These are phyloP conservation scores for Talaromyces proteolyticus DNA, from an alignment of 495 filamentous ascomycete species.

Conservation along the genomic window DNA sequence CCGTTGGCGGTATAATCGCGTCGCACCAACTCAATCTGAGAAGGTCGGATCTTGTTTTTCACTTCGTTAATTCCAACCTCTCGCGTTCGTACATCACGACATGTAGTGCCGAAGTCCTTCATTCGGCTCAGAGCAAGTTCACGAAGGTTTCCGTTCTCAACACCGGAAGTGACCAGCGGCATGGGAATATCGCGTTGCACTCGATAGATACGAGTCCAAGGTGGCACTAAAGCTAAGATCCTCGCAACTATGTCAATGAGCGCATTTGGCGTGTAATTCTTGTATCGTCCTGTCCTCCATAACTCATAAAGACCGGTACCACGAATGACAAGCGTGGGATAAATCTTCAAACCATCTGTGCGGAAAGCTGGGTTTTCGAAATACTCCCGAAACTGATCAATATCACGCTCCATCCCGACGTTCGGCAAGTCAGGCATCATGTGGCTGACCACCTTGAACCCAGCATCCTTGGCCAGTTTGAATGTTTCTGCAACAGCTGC, in stretches of 20 bases:
- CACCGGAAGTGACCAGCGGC: slow-evolving; percentile 93
- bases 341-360: slow-evolving; percentile 98
- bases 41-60: slow-evolving; percentile 94
- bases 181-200: slow-evolving; percentile 98
- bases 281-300: slow-evolving; percentile 94
- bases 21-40: slow-evolving; percentile 93
- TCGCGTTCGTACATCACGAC: slow-evolving; percentile 93
- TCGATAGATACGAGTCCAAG: slow-evolving; percentile 97
- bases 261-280: slow-evolving; percentile 97
- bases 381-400: slow-evolving; percentile 96
- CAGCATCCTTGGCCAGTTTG: slow-evolving; percentile 89
- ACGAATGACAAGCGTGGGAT: slow-evolving; percentile 94
- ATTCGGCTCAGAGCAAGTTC: slow-evolving; percentile 89
- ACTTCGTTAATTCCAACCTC: slow-evolving; percentile 99
- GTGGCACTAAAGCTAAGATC: slow-evolving; percentile 88
- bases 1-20: slow-evolving; percentile 92
- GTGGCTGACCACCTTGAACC: slow-evolving; percentile 97
- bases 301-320: slow-evolving; percentile 96
- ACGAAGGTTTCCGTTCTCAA: slow-evolving; percentile 95
- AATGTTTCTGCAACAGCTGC: slow-evolving; percentile 93
- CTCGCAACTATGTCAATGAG: slow-evolving; percentile 92
- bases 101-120: slow-evolving; percentile 98
- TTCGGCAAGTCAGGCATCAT: slow-evolving; percentile 99
- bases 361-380: slow-evolving; percentile 95
- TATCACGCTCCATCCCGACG: slow-evolving; percentile 94